These are phyloP conservation scores for Apiospora sp. DNA, from an alignment of 2,329 filamentous ascomycete species.

Conservation along the genomic window DNA sequence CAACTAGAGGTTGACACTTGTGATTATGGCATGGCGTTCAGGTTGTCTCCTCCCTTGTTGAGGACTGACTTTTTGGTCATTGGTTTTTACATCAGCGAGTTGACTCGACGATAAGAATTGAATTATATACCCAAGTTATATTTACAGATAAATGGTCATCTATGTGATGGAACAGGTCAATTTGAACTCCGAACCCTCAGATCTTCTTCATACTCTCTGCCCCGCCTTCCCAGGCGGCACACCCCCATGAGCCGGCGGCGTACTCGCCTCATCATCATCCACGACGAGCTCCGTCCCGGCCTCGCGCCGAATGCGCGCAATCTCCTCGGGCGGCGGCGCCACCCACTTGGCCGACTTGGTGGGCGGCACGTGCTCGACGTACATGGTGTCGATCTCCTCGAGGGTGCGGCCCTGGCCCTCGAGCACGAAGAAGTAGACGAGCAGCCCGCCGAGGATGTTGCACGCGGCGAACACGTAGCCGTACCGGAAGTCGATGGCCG, in stretches of 20 bases:
- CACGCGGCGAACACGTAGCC: constrained; percentile 81
- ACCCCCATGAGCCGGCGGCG: neutral
- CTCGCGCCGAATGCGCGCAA: constrained; percentile 50
- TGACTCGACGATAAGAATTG: no score
- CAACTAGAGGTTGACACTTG: neutral
- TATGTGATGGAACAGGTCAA: neutral
- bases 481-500: constrained; percentile 74
- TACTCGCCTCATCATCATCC: neutral
- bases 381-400: constrained; percentile 85
- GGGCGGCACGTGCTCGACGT: constrained; percentile 69
- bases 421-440: constrained; percentile 82
- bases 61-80: neutral
- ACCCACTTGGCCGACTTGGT: constrained; percentile 67
- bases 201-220: neutral
- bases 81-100: no score
- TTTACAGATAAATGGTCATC: neutral
- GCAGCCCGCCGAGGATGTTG: constrained; percentile 67
- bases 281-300: constrained; percentile 47
- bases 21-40: constrained; percentile 5
- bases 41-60: neutral
- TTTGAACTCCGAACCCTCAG: no score
- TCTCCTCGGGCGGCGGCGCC: constrained; percentile 52
- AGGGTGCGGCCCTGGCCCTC: constrained; percentile 77
- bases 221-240: neutral
- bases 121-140: neutral